Evolutionary conservation across 73 alveolate genomes (phyloP).

Genomic region (Paramecium tetraurelia): DNA sequence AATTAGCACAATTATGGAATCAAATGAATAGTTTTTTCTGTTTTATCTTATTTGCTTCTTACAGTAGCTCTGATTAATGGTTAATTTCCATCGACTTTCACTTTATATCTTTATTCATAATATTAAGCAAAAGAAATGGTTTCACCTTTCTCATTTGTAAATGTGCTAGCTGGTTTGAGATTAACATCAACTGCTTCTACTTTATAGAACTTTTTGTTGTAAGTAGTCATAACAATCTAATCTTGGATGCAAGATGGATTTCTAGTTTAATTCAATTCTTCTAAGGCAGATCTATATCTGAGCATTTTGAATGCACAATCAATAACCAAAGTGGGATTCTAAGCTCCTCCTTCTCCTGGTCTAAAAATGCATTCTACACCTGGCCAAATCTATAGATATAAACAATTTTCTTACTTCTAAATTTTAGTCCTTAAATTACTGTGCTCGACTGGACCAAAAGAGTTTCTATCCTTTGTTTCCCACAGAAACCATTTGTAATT

Average conservation of each 20-base stretch:
- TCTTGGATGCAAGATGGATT: not conserved
- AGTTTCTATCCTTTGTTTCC: conserved; percentile 39
- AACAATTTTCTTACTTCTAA: not conserved
- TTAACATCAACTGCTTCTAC: conserved; percentile 61
- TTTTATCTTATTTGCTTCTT: conserved; percentile 19
- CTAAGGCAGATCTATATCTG: conserved; percentile 24
- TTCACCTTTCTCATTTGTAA: conserved; percentile 32
- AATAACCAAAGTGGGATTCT: not conserved
- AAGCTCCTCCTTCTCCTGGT: conserved; percentile 19
- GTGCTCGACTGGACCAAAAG: conserved; percentile 9
- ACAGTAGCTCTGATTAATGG: conserved; percentile 38
- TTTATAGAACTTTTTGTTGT: conserved; percentile 54
- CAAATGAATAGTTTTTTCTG: not conserved
- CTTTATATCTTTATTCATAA: conserved; percentile 4
- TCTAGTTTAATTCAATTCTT: not conserved
- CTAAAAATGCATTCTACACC: conserved; percentile 7
- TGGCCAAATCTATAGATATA: conserved; percentile 21
- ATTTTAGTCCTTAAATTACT: not conserved
- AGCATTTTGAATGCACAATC: conserved; percentile 34
- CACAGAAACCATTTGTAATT: not conserved
- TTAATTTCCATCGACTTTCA: not conserved
- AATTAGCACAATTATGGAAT: conserved; percentile 12
- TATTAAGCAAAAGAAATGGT: not conserved
- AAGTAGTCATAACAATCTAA: conserved; percentile 60
- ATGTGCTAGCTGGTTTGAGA: not conserved